Percentiles rank a stretch among this genome's conserved stretches.
Conservation (phyloP, 768 basidiomycete genomes). For the Amanita pseudoporphyria region DNA sequence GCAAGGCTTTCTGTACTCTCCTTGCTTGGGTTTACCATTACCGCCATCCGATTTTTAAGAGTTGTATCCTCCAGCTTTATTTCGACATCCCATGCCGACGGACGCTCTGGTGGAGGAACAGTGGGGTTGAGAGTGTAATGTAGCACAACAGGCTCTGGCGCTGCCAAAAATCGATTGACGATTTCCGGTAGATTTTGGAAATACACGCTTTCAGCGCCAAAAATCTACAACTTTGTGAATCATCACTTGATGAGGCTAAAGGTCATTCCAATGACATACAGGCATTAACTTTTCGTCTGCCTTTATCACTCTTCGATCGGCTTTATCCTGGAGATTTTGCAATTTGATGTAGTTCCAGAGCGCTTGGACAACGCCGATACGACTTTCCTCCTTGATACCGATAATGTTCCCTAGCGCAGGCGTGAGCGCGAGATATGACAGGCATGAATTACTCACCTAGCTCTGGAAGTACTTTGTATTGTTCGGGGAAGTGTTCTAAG, state of each 20-base stretch:
- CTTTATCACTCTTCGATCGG: slow-evolving; percentile 60
- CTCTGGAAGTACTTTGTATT: slow-evolving; percentile 71
- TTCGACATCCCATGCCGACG: slow-evolving; percentile 80
- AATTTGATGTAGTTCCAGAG: slow-evolving; percentile 92
- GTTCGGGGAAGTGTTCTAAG: slow-evolving; percentile 80
- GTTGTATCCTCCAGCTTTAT: slow-evolving; percentile 76
- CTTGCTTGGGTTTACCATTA: slow-evolving; percentile 59
- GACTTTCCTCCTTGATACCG: slow-evolving; percentile 77
- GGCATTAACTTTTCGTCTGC: slow-evolving; percentile 59
- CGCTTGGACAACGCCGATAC: slow-evolving; percentile 69
- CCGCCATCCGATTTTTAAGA: slow-evolving; percentile 66
- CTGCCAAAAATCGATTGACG: slow-evolving; percentile 67
- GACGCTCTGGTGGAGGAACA: slow-evolving; percentile 53
- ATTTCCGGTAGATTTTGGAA: slow-evolving; percentile 82
- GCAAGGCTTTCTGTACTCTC: slow-evolving; percentile 58
- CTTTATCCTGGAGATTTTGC: slow-evolving; percentile 74
- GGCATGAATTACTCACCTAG: slow-evolving; percentile 39
- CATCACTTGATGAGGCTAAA: neutral
- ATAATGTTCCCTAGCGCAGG: slow-evolving; percentile 39
- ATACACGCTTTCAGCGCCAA: slow-evolving; percentile 55
- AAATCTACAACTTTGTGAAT: slow-evolving; percentile 37
- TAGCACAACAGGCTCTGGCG: slow-evolving; percentile 74
- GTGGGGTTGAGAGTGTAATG: slow-evolving; percentile 67
- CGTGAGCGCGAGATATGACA: slow-evolving; percentile 2
- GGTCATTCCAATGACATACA: slow-evolving; percentile 26